phyloP scores from a whole-genome alignment of 345 rosid species.

The Eutrema yunnanense region DNA sequence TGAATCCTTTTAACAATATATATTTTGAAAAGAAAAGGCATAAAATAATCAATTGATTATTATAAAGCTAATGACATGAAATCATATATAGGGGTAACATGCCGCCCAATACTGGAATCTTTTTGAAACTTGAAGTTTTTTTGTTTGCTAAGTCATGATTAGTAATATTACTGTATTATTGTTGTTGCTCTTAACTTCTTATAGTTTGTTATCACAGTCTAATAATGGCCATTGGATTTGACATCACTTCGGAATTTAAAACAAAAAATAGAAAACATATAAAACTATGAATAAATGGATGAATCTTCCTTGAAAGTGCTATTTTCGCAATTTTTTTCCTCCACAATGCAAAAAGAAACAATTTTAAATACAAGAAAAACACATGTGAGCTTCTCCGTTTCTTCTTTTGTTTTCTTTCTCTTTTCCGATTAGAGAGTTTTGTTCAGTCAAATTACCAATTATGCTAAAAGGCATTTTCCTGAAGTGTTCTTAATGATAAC shows the following conservation, averaged over 20 bases:
- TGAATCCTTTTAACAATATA: too few species aligned
- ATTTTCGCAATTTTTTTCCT: not conserved
- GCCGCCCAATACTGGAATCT: slow-evolving; percentile 22
- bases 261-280: not conserved
- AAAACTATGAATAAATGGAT: slow-evolving; percentile 3
- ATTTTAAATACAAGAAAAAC: slow-evolving; percentile 5
- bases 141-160: slow-evolving; percentile 20
- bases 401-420: not conserved
- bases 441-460: slow-evolving; percentile 25
- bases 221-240: slow-evolving; percentile 15
- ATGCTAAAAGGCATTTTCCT: slow-evolving; percentile 12
- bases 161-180: not conserved
- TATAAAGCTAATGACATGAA: slow-evolving; percentile 1
- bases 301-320: slow-evolving; percentile 10
- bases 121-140: slow-evolving; percentile 15
- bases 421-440: not conserved
- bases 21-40: not conserved
- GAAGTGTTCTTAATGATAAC: slow-evolving; percentile 20
- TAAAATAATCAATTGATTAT: not conserved
- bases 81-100: slow-evolving; percentile 17
- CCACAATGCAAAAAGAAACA: slow-evolving; percentile 10
- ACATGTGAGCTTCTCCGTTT: slow-evolving; percentile 23
- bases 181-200: not conserved
- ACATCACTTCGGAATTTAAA: slow-evolving; percentile 8
- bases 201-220: not conserved